Evolutionary conservation across 495 filamentous ascomycete genomes (phyloP), one percentile per base, ranked within the genome.

Genomic region (Ascobolus immersus): DNA sequence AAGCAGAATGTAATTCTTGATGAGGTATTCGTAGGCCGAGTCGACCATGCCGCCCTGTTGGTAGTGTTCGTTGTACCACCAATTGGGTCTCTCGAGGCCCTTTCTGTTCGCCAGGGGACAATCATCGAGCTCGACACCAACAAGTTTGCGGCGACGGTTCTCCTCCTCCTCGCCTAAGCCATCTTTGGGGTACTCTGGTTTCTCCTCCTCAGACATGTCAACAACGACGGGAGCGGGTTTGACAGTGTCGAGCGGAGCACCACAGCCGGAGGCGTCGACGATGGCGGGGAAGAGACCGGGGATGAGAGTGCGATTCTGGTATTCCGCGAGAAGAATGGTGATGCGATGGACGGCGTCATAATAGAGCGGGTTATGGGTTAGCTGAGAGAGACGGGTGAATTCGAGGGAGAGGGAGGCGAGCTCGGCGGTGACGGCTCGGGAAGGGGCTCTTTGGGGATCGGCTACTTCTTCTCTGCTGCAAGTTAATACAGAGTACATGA

Each of bases 321-420:
- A 68, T 26, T 70, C 67, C 40, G 82, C 76, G 12, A 96, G 59
- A 27, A 74, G 74, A 44, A 93, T 63, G 2, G 80, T 92, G 43
- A 96, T 78, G 20, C 89, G 72, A 24, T 84, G 79, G 41, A 94
- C 62, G 2, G 89, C 86, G 57, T 96, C 86, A 40, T 92, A 96
- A 52, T 94, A 96, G 43, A 69, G 82, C 23, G 71, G 52, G 32
- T 92, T 59, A 37, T 73, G 70, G 7, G 89, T 94, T 38, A 96
- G 59, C 50, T 94, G 86, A 4, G 86, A 75, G 26, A 96, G 60
- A 17, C 86, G 69, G 4, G 89, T 96, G 48, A 94, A 93, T 53
- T 96, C 86, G 52, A 96, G 59, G n/a, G 73, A 73, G 25, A 96
- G 60, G 14, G 79, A 80, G 6, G 84, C 89, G 27, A 96, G 50